Base-by-base conservation (phyloP, 495 filamentous ascomycete species). In the Parachaetomium inaequale region DNA sequence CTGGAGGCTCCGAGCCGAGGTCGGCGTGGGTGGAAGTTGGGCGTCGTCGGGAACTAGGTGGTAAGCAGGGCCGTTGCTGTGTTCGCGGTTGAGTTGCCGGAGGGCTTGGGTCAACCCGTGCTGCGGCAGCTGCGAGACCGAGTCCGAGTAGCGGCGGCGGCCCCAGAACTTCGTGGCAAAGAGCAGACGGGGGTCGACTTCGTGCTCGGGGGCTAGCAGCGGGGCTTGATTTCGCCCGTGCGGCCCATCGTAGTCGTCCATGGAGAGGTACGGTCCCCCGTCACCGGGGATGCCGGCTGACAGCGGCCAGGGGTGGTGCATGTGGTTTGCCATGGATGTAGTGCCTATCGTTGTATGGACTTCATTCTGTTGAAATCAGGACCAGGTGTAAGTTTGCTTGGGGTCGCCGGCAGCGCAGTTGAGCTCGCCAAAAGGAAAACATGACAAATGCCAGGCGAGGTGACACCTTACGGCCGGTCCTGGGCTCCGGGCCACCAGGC, bases 131-230 rank as follows among this genome's bases (percentile, higher is more conserved):
- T 29, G 36, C 6, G 31, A 15, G 28, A 17, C 29, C 45, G 56
- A 50, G 45, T 59, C 56, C 4, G 45, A 59, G 21, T 38, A 59
- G 19, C 56, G 56, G 42, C 55, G 55, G 11, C 28, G 56, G 45
- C 56, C 45, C 56, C 56, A 59, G 19, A 59, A 59, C 2, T 2
- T 26, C 2, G 12, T 29, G 32, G 45, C 56, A 11, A 59, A 59
- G 21, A 50, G 45, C 5, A n/a, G 12, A 0, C 43, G 46, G 2
- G 55, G 56, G 56, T 59, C 45, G 15, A 8, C 10, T 5, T 50
- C 17, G 21, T 55, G 34, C 49, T n/a, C 28, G 3, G 49, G 14
- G 26, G 49, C 17, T 19, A 15, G 14, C 10, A 7, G 8, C 23
- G 23, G 12, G 23, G 21, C 0, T 49, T 49, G 21, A 26, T 49